Base-by-base conservation (phyloP, 495 filamentous ascomycete genomes). In the Rhizodiscina lignyota region DNA sequence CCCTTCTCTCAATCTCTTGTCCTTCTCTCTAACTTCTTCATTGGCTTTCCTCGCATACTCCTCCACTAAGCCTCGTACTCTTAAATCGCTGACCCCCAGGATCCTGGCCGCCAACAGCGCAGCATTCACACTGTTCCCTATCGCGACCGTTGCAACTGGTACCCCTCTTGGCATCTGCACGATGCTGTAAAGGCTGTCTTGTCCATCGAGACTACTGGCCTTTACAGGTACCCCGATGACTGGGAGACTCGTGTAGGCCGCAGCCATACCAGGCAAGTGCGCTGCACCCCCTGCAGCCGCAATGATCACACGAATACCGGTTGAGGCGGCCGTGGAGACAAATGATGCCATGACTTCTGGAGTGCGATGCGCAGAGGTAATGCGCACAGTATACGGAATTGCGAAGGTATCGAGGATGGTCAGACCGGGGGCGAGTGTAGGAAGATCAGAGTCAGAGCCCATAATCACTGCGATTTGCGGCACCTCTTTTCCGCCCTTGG, bases 361-460 rank as follows among this genome's bases (percentile, higher is more conserved):
- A 19, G 87, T 96, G 41, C 89, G 74, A 58, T 97, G 89, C 5
- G 89, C 89, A 28, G 87, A 94, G 19, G 85, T 92, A 56, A 97
- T 92, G 36, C 77, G 77, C 15, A 77, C 67, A 15, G 73, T 68
- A 49, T 72, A 80, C 8, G 82, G 74, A 30, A 96, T 77, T 12
- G 64, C 62, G 47, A 97, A 79, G 22, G 74, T 67, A 20, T 68
- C 60, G 24, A 97, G 68, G 24, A 94, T 67, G 40, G 80, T 72
- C 26, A 91, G 62, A 12, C 79, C 83, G 1, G 79, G 72, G 17
- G 72, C 68, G 12, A 96, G 70, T 10, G 79, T 72, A 23, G 76
- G 74, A 13, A 93, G 71, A 54, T 97, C 89, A 26, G 81, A 89
- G 60, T 94, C 85, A 4, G 89, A 96, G 40, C 89, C 89, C 83